Evolutionary conservation across 768 basidiomycete species (phyloP), one percentile per base, ranked within the genome.

Genomic region (Cystofilobasidium bisporidii): DNA sequence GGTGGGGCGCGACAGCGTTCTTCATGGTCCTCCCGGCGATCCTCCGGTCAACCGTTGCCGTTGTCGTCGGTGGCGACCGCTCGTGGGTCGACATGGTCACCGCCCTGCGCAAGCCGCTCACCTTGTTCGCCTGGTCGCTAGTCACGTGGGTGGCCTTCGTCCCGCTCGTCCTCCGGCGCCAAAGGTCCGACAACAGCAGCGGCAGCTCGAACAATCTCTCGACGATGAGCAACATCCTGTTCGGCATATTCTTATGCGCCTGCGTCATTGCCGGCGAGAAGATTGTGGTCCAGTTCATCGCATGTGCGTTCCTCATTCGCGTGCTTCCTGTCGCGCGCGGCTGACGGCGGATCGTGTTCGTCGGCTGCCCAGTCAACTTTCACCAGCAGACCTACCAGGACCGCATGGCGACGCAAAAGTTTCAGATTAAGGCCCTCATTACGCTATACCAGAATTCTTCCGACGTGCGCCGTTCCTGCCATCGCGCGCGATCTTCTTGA

Each of bases 271-370:
- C 87, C 15, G 85, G 82, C 64, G 90, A 92, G 76, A 96, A 96
- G 74, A 83, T 92, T 69, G 76, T 86, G 18, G 88, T 96, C 58
- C 91, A 93, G 75, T 85, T 85, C 80, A 91, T 94, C 56, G 77
- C 77, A 40, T 76, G 68, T 67, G 71, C 67, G 40, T 33, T 24
- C 33, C 12, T 14, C 1, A 8, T 50, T 60, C 63, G 48, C 9
- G 8, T 41, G 47, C 1, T 18, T 30, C 3, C 32, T 58, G 20
- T 22, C 43, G 1, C 3, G 10, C 6, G 2, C 43, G 24, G 10
- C 43, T 62, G 61, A 41, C 38, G 20, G 32, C 58, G 28, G 10
- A 4, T 43, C 18, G 38, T n/a, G 24, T 15, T 22, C 53, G n/a
- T 17, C 2, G 41, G 59, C 47, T 71, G 53, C 73, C 24, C 76